Evolutionary conservation across 106 monocot species (phyloP).

Genomic region (Apostasia shenzhenica): DNA sequence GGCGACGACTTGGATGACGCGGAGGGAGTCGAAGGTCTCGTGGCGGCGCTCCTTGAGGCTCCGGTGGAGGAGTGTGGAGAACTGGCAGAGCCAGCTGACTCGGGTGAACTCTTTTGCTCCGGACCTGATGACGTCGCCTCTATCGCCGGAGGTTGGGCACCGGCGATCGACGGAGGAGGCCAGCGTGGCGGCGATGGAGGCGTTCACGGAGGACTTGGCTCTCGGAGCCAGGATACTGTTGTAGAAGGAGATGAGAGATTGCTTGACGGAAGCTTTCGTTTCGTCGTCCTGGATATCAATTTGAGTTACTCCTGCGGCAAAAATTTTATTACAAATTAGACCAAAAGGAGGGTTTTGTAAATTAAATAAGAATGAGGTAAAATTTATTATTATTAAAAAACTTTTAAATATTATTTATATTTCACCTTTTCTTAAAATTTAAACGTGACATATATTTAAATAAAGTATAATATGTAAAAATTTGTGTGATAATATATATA

Average conservation of each 20-base stretch:
- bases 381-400: no score
- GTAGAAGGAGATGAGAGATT: slow-evolving; percentile 49
- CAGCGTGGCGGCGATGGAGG: slow-evolving; percentile 9
- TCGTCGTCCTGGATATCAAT: slow-evolving; percentile 25
- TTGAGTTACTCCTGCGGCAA: slow-evolving; percentile 37
- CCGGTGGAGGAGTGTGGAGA: slow-evolving; percentile 66
- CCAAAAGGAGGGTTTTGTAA: no score
- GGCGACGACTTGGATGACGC: slow-evolving; percentile 67
- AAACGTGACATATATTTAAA: no score
- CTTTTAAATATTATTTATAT: no score
- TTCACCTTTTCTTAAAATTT: no score
- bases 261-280: slow-evolving; percentile 43
- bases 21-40: slow-evolving; percentile 81
- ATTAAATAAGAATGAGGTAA: no score
- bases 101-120: slow-evolving; percentile 16
- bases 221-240: slow-evolving; percentile 48
- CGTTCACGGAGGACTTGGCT: slow-evolving; percentile 29
- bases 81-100: slow-evolving; percentile 73
- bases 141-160: background rate
- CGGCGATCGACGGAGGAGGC: slow-evolving; percentile 1
- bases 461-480: no score
- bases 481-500: no score
- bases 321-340: background rate
- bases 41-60: slow-evolving; percentile 85
- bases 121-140: background rate